Evolutionary conservation across 2,329 filamentous ascomycete genomes (phyloP).

Genomic region (Scedosporium boydii): DNA sequence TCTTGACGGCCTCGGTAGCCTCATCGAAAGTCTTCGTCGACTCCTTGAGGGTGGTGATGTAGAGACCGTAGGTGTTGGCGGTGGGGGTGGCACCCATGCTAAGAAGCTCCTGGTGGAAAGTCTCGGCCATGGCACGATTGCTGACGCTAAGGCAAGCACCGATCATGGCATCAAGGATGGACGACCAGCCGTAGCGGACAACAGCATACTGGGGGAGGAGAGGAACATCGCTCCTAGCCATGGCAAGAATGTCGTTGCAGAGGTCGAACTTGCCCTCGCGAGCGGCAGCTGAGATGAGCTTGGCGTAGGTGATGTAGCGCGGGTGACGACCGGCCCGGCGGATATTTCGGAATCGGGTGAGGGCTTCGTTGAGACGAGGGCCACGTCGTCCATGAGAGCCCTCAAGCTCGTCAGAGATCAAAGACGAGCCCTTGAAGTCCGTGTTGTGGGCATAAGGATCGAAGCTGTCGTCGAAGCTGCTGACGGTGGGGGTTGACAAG

Average conservation of each 20-base stretch:
- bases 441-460: conserved; percentile 87
- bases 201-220: conserved; percentile 73
- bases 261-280: conserved; percentile 74
- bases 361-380: conserved; percentile 67
- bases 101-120: conserved; percentile 84
- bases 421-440: conserved; percentile 85
- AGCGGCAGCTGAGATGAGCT: conserved; percentile 83
- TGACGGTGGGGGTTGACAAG: conserved; percentile 43
- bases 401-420: conserved; percentile 85
- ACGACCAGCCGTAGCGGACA: conserved; percentile 92
- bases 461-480: conserved; percentile 68
- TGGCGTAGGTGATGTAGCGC: conserved; percentile 92
- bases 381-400: conserved; percentile 64
- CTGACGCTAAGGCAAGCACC: conserved; percentile 80
- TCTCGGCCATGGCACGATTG: conserved; percentile 69
- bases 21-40: conserved; percentile 97
- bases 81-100: conserved; percentile 87
- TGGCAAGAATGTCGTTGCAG: conserved; percentile 77
- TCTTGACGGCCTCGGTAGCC: conserved; percentile 91
- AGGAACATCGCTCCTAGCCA: conserved; percentile 84
- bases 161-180: conserved; percentile 93
- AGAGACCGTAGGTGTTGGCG: conserved; percentile 94
- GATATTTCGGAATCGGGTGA: conserved; percentile 83
- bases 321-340: conserved; percentile 85
- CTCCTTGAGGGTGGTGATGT: conserved; percentile 98